A percentile compares a stretch with the other conserved stretches of the same genome.
Evolutionary conservation across 1,284 basidiomycete species (phyloP).

Genomic region (Schizopora paradoxa): DNA sequence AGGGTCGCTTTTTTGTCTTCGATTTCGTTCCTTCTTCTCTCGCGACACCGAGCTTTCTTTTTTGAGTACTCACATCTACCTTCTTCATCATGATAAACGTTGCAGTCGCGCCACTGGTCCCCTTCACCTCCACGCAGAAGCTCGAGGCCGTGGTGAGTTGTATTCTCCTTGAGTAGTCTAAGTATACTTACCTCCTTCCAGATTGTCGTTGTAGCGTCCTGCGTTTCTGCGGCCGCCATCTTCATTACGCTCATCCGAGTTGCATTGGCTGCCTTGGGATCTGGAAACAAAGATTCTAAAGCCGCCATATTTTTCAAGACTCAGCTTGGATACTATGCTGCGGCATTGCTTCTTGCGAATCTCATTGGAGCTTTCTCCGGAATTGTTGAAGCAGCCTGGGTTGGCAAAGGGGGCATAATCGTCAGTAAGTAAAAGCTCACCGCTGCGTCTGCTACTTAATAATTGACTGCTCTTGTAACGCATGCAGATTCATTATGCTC

Average conservation of each 20-base stretch:
- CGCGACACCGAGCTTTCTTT: no score
- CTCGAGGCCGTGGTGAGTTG: no score
- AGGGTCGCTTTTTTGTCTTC: no score
- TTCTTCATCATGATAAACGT: no score
- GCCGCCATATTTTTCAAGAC: conserved; percentile 64
- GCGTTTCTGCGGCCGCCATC: conserved; percentile 47
- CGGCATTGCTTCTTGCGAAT: conserved; percentile 56
- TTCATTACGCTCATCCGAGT: conserved; percentile 41
- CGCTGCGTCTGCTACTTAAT: neutral
- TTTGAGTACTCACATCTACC: no score
- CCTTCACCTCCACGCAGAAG: no score
- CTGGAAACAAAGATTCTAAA: conserved; percentile 23
- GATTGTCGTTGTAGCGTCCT: conserved; percentile 48
- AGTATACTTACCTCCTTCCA: conserved; percentile 22
- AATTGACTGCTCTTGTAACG: conserved; percentile 9
- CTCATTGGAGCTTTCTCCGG: conserved; percentile 48
- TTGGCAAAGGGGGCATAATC: conserved; percentile 37
- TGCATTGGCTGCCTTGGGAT: conserved; percentile 35
- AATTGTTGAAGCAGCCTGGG: conserved; percentile 43
- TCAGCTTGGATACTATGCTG: conserved; percentile 61
- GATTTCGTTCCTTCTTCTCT: no score
- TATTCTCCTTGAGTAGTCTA: neutral
- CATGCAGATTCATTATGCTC: conserved; percentile 37
- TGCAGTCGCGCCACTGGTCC: no score
- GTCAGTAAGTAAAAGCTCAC: conserved; percentile 36